A percentile compares a stretch with the other conserved stretches of the same genome.
These are phyloP conservation scores for Candida nonsorbophila DNA, from an alignment of 805 yeast genomes.

Conservation along the genomic window DNA sequence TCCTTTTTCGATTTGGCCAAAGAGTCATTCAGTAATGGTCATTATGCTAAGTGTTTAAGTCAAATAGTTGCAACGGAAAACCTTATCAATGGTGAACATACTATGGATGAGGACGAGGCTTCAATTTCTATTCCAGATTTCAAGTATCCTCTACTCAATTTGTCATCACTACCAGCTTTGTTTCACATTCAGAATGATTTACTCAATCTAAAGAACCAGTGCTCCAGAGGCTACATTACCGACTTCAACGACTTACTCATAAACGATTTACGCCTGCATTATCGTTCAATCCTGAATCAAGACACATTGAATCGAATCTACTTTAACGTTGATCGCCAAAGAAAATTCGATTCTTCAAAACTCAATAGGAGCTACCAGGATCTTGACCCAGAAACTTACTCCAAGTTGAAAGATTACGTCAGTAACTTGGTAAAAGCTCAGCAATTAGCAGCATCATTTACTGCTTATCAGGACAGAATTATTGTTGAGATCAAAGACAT, in stretches of 20 bases:
- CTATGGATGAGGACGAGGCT: constrained; percentile 11
- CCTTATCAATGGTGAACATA: constrained; percentile 35
- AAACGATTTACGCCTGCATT: constrained; percentile 57
- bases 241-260: constrained; percentile 52
- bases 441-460: constrained; percentile 56
- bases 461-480: constrained; percentile 62
- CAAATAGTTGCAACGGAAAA: constrained; percentile 52
- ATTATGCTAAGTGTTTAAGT: constrained; percentile 52
- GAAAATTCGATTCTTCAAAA: constrained; percentile 10
- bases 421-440: constrained; percentile 58
- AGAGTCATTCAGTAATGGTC: constrained; percentile 35
- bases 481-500: constrained; percentile 66
- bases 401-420: constrained; percentile 42
- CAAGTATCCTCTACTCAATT: constrained; percentile 30
- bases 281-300: constrained; percentile 39
- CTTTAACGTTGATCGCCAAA: constrained; percentile 19
- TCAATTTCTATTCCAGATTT: constrained; percentile 13
- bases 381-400: constrained; percentile 36
- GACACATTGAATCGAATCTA: constrained; percentile 51
- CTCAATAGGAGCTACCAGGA: constrained; percentile 32
- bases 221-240: constrained; percentile 63
- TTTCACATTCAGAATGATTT: constrained; percentile 47
- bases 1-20: constrained; percentile 29
- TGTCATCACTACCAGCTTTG: constrained; percentile 47
- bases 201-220: constrained; percentile 50